These are phyloP conservation scores for Hura crepitans DNA, from an alignment of 441 rosid species.

Conservation along the genomic window DNA sequence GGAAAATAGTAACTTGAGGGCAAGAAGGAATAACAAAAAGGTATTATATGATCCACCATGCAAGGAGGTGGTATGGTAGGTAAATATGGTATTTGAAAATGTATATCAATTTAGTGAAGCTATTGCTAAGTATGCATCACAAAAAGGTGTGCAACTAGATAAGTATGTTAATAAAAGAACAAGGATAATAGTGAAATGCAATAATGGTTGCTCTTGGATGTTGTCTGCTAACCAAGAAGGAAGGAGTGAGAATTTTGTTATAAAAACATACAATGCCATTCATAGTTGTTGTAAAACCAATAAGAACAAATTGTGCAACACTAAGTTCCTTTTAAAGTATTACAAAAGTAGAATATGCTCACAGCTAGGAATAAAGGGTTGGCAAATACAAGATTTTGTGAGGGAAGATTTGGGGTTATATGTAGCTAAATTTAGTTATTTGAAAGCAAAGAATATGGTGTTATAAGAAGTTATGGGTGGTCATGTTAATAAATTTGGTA, in stretches of 20 bases:
- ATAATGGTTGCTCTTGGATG: neutral
- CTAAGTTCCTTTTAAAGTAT: neutral
- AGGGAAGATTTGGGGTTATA: neutral
- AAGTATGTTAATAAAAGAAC: neutral
- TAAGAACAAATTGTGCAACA: too few relatives aligned
- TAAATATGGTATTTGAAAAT: too few relatives aligned
- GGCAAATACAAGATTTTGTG: too few relatives aligned
- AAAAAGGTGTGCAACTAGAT: neutral
- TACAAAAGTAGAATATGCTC: too few relatives aligned
- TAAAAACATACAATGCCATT: neutral
- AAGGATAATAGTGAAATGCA: neutral
- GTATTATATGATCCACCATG: too few relatives aligned
- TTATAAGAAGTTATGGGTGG: neutral
- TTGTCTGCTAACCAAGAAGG: too few relatives aligned
- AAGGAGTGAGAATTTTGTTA: too few relatives aligned
- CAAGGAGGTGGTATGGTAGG: neutral
- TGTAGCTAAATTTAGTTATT: neutral
- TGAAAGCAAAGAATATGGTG: neutral
- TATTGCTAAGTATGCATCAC: neutral
- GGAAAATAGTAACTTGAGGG: too few relatives aligned
- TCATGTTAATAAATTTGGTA: too few relatives aligned
- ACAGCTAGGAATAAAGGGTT: neutral
- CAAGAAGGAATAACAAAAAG: too few relatives aligned
- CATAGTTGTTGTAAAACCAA: neutral
- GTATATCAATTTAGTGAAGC: neutral